phyloP scores from a whole-genome alignment of 2,329 filamentous ascomycete genomes.

The Colletotrichum noveboracense region DNA sequence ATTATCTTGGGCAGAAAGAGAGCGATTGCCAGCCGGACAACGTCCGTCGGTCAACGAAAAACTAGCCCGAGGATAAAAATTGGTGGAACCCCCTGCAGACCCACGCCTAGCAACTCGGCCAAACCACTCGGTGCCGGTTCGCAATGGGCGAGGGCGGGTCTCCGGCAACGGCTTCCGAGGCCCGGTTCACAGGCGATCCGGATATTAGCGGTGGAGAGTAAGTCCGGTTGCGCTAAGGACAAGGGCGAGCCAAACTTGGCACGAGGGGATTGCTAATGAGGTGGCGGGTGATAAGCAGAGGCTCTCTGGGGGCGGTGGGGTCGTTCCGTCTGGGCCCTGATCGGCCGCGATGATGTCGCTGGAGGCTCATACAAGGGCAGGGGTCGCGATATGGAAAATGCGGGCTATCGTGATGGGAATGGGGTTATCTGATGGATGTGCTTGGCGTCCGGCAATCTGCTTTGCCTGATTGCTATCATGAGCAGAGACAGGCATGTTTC shows the following conservation, averaged over 20 bases:
- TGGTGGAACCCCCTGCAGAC: background rate
- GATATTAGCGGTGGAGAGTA: background rate
- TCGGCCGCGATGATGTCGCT: background rate
- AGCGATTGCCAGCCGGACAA: background rate
- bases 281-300: background rate
- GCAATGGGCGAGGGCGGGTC: background rate
- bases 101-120: background rate
- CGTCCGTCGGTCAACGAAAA: background rate
- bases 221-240: background rate
- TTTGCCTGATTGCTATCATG: background rate
- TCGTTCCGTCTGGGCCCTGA: background rate
- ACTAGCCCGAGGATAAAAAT: slow-evolving; percentile 1
- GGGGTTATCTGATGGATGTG: background rate
- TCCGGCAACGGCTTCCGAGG: background rate
- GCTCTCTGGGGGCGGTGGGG: background rate
- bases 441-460: background rate
- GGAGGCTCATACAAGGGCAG: background rate
- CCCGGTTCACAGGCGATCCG: background rate
- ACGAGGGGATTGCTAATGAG: background rate
- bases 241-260: background rate
- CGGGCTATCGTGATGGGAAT: slow-evolving; percentile 24
- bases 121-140: background rate
- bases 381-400: slow-evolving; percentile 36
- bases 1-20: background rate
- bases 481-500: background rate